Conservation (phyloP, 1,284 basidiomycete genomes). For the Gymnopus androsaceus region DNA sequence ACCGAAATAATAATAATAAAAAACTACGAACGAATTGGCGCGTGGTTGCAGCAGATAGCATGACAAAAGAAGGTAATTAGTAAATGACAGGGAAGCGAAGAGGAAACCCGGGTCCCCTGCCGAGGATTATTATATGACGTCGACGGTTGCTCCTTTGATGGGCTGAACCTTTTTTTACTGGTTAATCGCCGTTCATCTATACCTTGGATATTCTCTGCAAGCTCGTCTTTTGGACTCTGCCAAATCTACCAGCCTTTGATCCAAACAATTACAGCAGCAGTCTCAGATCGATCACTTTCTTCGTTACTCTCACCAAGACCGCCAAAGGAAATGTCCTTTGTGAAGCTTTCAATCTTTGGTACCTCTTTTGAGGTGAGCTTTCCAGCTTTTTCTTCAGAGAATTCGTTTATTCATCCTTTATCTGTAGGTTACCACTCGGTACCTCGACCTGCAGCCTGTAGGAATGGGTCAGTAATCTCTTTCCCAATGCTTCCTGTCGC, state of each 20-base stretch:
- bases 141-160: too few species aligned
- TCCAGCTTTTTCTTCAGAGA: slow-evolving; percentile 1
- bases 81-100: too few species aligned
- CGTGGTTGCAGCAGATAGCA: slow-evolving; percentile 46
- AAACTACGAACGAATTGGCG: slow-evolving; percentile 41
- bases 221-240: too few species aligned
- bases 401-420: slow-evolving; percentile 33
- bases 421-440: slow-evolving; percentile 97
- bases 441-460: slow-evolving; percentile 99
- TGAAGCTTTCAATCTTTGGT: slow-evolving; percentile 98
- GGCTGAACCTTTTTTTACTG: neutral
- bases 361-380: slow-evolving; percentile 84
- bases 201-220: too few species aligned
- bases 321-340: slow-evolving; percentile 73
- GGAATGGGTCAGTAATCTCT: slow-evolving; percentile 86
- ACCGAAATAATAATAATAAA: slow-evolving; percentile 5
- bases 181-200: too few species aligned
- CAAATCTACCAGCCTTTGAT: neutral
- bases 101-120: neutral
- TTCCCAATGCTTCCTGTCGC: slow-evolving; percentile 18
- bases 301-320: slow-evolving; percentile 20
- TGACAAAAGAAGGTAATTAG: too few species aligned
- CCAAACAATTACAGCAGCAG: neutral
- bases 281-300: slow-evolving; percentile 1
- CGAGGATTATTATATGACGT: neutral